These are phyloP conservation scores for Chaetomium sp. DNA, from an alignment of 2,329 filamentous ascomycete genomes.

Conservation along the genomic window DNA sequence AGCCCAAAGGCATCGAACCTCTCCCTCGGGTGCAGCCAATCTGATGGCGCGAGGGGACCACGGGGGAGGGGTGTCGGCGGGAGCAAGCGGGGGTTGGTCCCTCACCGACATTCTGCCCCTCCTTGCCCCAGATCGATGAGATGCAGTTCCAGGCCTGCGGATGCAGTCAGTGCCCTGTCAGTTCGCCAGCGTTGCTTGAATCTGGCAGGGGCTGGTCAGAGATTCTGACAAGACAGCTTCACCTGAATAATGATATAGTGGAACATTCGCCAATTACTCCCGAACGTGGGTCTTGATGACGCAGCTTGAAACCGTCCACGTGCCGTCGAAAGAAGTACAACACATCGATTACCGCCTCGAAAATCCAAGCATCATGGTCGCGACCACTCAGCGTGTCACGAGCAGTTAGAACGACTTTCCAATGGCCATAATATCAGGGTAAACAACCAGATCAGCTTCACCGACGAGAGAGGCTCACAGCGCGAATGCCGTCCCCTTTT, in stretches of 20 bases:
- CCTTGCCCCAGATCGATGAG: neutral
- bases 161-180: neutral
- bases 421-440: neutral
- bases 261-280: neutral
- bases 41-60: slow-evolving; percentile 16
- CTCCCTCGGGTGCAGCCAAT: slow-evolving; percentile 17
- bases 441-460: neutral
- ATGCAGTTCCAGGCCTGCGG: slow-evolving; percentile 1
- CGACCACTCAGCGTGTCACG: neutral
- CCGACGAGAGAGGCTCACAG: neutral
- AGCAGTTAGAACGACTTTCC: neutral
- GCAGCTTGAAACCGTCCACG: neutral
- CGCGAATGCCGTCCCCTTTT: neutral
- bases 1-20: neutral
- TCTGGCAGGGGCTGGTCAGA: neutral
- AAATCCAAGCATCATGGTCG: neutral
- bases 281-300: neutral
- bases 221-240: neutral
- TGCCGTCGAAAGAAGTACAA: neutral
- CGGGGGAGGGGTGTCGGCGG: slow-evolving; percentile 10
- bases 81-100: slow-evolving; percentile 5
- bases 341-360: neutral
- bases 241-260: neutral
- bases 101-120: slow-evolving; percentile 26
- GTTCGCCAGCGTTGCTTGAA: neutral